Percentiles rank a stretch among this genome's conserved stretches.
Conservation (phyloP, 1,284 basidiomycete genomes). For the Cutaneotrichosporon spelunceum region DNA sequence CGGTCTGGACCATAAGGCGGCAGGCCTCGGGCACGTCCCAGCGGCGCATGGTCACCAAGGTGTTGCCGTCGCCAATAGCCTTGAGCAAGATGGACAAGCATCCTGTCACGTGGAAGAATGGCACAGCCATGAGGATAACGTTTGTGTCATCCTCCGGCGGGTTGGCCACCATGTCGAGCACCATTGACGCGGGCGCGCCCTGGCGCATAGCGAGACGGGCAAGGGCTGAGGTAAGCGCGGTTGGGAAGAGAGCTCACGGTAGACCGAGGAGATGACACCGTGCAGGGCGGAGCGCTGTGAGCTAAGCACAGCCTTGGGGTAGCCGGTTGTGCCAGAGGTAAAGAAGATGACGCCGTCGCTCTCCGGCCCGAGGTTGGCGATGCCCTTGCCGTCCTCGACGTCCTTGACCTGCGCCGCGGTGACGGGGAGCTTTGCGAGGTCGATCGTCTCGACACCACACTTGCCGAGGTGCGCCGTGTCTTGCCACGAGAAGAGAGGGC, state of each 20-base stretch:
- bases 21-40: constrained; percentile 40
- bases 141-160: neutral
- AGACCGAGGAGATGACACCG: constrained; percentile 2
- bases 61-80: constrained; percentile 43
- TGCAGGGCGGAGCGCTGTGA: constrained; percentile 29
- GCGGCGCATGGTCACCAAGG: constrained; percentile 36
- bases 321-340: constrained; percentile 27
- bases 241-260: constrained; percentile 13
- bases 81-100: constrained; percentile 44
- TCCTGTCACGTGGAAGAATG: constrained; percentile 48
- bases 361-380: constrained; percentile 34
- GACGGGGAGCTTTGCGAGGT: neutral
- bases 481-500: constrained; percentile 13
- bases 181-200: constrained; percentile 6
- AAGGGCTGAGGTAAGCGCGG: constrained; percentile 33
- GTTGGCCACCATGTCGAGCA: constrained; percentile 2
- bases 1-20: constrained; percentile 32
- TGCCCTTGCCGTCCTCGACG: constrained; percentile 13
- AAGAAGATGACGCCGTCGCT: constrained; percentile 47
- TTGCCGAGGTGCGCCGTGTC: constrained; percentile 13
- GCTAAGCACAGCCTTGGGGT: constrained; percentile 44
- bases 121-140: constrained; percentile 36
- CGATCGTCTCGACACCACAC: neutral
- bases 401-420: neutral
- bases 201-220: constrained; percentile 14